These are phyloP conservation scores for Quercus lobata DNA, from an alignment of 331 rosid species.

Conservation along the genomic window DNA sequence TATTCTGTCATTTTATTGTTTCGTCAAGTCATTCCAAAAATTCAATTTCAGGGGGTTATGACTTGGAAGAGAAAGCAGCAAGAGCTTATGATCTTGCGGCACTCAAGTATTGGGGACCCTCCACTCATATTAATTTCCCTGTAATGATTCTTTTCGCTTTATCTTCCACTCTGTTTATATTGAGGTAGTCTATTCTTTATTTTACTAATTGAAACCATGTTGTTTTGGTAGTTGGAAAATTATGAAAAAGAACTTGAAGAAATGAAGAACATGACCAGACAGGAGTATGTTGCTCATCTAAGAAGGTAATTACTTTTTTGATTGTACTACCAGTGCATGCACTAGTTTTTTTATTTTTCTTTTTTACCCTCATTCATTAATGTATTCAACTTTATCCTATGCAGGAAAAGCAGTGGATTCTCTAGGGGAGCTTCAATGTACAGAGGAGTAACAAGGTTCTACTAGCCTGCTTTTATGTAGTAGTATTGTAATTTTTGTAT, in stretches of 20 bases:
- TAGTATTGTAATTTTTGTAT: slow-evolving; percentile 3
- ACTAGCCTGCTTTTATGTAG: slow-evolving; percentile 17
- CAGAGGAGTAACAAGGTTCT: slow-evolving; percentile 94
- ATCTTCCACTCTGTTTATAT: slow-evolving; percentile 1
- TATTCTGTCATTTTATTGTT: neutral
- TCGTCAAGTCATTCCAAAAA: slow-evolving; percentile 36
- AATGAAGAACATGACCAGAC: slow-evolving; percentile 87
- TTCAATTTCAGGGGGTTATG: slow-evolving; percentile 85
- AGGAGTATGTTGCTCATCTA: slow-evolving; percentile 89
- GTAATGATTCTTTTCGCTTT: slow-evolving; percentile 34
- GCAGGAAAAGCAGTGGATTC: slow-evolving; percentile 94
- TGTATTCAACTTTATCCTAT: neutral
- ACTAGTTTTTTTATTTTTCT: neutral
- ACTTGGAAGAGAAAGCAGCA: slow-evolving; percentile 96
- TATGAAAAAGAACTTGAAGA: slow-evolving; percentile 72
- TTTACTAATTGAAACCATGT: slow-evolving; percentile 1
- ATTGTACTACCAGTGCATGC: neutral
- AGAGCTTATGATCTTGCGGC: slow-evolving; percentile 98
- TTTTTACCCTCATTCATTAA: neutral
- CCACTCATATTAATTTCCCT: slow-evolving; percentile 91
- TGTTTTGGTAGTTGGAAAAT: slow-evolving; percentile 58
- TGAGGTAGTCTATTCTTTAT: neutral
- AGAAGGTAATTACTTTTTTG: slow-evolving; percentile 46
- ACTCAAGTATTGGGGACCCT: slow-evolving; percentile 99
- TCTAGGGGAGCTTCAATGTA: slow-evolving; percentile 95